Base-by-base conservation (phyloP, 176 grass and related monocot species). In the Leersia perrieri region DNA sequence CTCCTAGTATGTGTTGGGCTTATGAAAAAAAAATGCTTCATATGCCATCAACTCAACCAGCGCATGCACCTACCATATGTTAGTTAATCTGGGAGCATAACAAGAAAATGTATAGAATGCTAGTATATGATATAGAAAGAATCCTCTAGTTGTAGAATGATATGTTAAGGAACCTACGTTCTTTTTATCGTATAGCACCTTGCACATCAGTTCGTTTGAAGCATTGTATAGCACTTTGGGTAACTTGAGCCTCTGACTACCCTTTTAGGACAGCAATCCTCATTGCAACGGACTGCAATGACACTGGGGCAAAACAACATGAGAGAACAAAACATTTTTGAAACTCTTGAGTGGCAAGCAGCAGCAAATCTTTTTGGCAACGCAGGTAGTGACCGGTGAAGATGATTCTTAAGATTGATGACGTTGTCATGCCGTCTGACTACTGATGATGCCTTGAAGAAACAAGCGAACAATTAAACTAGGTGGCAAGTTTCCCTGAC, bases 371-470 rank as follows among this genome's bases (percentile, higher is more conserved):
- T 51, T 91, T 11, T 72, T 97, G 65, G 88, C 90, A 5, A 93
- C 80, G 0, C 93, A 96, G 85, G 93, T 96, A n/a, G n/a, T n/a
- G n/a, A n/a, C n/a, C n/a, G 41, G 88, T 93, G 71, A 96, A 96
- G 81, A 96, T 93, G 90, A 93, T 96, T 58, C 83, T 96, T 41
- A 96, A 96, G 76, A 96, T 96, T 3, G 90, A 93, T 38, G 90
- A 93, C 2, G 83, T 93, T 34, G 93, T 96, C 88, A 40, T 73
- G 0, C 90, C 80, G 0, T 69, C 79, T 9, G 93, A 96, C 13
- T 96, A 88, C 31, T 96, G 85, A 92, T n/a, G n/a, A n/a, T n/a
- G n/a, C n/a, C n/a, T n/a, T n/a, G n/a, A n/a, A n/a, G n/a, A n/a
- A n/a, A n/a, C n/a, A n/a, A n/a, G n/a, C n/a, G n/a, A n/a, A n/a